Base-by-base conservation (phyloP, 2,329 filamentous ascomycete species). In the Monosporascus sp. region DNA sequence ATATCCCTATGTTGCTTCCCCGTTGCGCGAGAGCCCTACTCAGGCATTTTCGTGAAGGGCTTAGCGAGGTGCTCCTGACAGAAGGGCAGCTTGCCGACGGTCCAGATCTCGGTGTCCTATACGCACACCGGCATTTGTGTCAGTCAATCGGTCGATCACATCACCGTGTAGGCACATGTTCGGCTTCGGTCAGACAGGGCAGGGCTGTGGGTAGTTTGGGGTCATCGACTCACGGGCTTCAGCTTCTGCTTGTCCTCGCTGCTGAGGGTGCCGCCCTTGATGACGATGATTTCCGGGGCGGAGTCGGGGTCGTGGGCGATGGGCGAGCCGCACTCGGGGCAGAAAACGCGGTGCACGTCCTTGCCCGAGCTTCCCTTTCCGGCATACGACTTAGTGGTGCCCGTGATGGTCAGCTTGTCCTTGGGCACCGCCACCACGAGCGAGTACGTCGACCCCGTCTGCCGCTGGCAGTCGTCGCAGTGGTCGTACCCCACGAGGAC, bases 401-500 rank as follows among this genome's bases (percentile, higher is more conserved):
- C 85, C 17, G 78, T 78, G 69, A 87, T 74, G 55, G 72, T 82
- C 63, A 88, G 72, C 70, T 84, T 83, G 65, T 81, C 82, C 74
- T 87, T 87, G 66, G 78, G 81, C 55, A 87, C 84, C 56, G 87
- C 82, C 53, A 76, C 75, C 58, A 88, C 84, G 55, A 87, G 82
- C 51, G 85, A 87, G 70, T 88, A 88, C 54, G 85, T 86, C 19
- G 83, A 87, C 59, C 85, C 85, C 49, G 72, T 80, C 72, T 88
- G 85, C 65, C 85, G 83, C 72, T 88, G 85, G 78, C 85, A 88
- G 72, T 87, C 85, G 65, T 88, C 85, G 64, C 85, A 88, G 75
- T 88, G 85, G 67, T 88, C 86, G 68, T 88, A 87, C 58, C 79
- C 85, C 50, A 80, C 72, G 55, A 69, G 64, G 57, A 65, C 54